Evolutionary conservation across 2,329 filamentous ascomycete genomes (phyloP).

Genomic region (Trichophyton equinum): DNA sequence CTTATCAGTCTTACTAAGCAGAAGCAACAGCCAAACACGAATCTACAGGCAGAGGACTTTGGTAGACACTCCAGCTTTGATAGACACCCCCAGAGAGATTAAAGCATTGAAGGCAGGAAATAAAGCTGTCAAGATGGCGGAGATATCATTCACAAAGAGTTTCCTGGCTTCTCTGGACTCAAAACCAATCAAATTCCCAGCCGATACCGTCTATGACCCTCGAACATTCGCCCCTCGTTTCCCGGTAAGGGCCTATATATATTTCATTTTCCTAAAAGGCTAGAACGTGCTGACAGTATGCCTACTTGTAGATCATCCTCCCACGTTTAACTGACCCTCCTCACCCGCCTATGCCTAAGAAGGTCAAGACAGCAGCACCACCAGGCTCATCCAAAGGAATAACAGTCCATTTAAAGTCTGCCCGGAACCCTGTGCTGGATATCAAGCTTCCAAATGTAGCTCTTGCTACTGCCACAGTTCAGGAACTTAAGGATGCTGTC

Average conservation of each 20-base stretch:
- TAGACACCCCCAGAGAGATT: not conserved
- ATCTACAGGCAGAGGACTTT: not conserved
- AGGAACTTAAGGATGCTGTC: conserved; percentile 64
- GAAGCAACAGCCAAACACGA: not conserved
- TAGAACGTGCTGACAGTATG: conserved; percentile 3
- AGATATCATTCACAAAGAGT: conserved; percentile 69
- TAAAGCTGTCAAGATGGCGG: conserved; percentile 46
- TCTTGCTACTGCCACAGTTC: conserved; percentile 57
- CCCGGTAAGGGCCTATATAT: conserved; percentile 47
- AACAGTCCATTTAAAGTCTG: conserved; percentile 34
- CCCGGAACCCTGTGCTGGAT: conserved; percentile 61
- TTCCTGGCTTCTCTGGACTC: conserved; percentile 73
- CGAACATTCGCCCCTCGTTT: conserved; percentile 61
- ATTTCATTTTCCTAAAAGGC: not conserved
- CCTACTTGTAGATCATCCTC: conserved; percentile 31
- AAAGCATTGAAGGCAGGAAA: not conserved
- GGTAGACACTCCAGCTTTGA: not conserved
- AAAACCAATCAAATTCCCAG: conserved; percentile 65
- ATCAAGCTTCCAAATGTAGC: conserved; percentile 50
- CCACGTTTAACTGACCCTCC: conserved; percentile 33
- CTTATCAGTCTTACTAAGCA: conserved; percentile 1
- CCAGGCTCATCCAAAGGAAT: conserved; percentile 32
- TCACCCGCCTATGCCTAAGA: conserved; percentile 34
- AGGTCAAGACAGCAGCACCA: conserved; percentile 21
- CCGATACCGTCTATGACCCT: conserved; percentile 82